These are phyloP conservation scores for Lenwebbia sp. DNA, from an alignment of 345 rosid genomes.

Conservation along the genomic window DNA sequence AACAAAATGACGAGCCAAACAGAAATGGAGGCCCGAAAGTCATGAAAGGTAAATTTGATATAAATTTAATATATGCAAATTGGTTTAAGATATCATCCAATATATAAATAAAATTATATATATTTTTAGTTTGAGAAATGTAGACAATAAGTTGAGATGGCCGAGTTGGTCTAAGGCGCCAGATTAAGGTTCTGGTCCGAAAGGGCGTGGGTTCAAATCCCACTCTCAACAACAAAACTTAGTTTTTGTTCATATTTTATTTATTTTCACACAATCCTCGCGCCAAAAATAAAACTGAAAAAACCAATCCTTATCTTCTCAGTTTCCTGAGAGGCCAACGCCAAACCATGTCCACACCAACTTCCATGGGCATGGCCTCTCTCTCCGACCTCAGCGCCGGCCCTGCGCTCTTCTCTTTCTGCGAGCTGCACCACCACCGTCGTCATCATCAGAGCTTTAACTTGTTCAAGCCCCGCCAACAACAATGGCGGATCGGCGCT, in stretches of 20 bases:
- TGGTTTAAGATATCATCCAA: neutral
- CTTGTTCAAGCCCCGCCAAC: neutral
- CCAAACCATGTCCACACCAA: neutral
- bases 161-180: constrained; percentile 99
- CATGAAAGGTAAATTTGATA: neutral
- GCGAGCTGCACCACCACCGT: neutral
- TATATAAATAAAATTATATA: fast-evolving
- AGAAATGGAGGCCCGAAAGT: neutral
- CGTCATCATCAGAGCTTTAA: neutral
- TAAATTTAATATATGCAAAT: neutral
- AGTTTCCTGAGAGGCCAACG: neutral
- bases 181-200: constrained; percentile 99
- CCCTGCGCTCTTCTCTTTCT: neutral
- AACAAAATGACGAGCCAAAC: neutral
- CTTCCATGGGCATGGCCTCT: neutral
- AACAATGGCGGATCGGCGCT: constrained; percentile 15
- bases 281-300: neutral
- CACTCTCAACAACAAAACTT: constrained; percentile 28
- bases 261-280: neutral
- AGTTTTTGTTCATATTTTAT: neutral
- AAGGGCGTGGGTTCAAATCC: constrained; percentile 99
- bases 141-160: constrained; percentile 38
- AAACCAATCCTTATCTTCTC: neutral
- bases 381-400: neutral
- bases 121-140: fast-evolving